phyloP scores from a whole-genome alignment of 805 yeast genomes.

The Hanseniaspora hatyaiensis region DNA sequence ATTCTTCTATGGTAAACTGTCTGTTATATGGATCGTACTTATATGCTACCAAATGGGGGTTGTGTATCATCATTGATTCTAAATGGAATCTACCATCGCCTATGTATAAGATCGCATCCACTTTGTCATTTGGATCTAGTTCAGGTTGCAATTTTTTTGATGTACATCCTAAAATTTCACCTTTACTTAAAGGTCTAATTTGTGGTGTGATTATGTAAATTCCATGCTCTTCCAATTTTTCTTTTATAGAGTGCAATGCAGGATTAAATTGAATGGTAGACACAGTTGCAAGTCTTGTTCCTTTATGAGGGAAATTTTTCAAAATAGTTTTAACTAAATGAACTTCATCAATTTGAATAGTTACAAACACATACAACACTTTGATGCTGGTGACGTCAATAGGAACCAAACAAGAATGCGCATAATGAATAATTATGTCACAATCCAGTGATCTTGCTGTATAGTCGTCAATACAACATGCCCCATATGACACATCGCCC shows the following conservation, averaged over 20 bases:
- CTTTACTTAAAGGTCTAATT: constrained; percentile 81
- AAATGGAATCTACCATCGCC: constrained; percentile 96
- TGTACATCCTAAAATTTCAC: constrained; percentile 94
- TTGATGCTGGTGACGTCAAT: constrained; percentile 83
- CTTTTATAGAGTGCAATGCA: constrained; percentile 67
- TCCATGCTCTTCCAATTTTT: constrained; percentile 38
- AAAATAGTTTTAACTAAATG: constrained; percentile 70
- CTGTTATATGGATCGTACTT: constrained; percentile 92
- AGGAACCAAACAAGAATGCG: constrained; percentile 94
- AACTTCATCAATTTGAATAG: constrained; percentile 73
- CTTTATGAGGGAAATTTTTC: constrained; percentile 48
- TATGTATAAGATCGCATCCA: constrained; percentile 73
- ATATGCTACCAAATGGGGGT: constrained; percentile 82
- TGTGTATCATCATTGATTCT: constrained; percentile 94
- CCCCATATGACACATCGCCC: constrained; percentile 99
- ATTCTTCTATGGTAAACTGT: constrained; percentile 77
- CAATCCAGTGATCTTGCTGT: constrained; percentile 89
- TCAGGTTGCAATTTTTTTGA: constrained; percentile 57
- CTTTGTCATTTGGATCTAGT: constrained; percentile 33
- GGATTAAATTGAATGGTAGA: constrained; percentile 98
- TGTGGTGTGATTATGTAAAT: constrained; percentile 75
- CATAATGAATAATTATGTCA: constrained; percentile 90
- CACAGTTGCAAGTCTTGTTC: constrained; percentile 65
- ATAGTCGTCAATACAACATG: constrained; percentile 94
- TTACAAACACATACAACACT: constrained; percentile 89